These are phyloP conservation scores for Kodamaea suecica DNA, from an alignment of 1,139 yeast genomes.

Conservation along the genomic window DNA sequence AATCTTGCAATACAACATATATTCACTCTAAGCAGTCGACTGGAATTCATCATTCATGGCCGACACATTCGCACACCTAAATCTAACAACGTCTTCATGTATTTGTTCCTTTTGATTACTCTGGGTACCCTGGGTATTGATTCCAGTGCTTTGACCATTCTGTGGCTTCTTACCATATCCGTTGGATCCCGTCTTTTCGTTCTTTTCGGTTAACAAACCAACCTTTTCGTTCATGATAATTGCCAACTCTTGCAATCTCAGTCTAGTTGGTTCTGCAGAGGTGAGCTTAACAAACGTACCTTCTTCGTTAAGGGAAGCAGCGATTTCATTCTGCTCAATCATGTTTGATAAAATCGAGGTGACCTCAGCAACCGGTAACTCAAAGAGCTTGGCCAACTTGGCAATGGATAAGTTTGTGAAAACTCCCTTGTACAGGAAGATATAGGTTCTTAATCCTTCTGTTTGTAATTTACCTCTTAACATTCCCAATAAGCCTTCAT, in stretches of 20 bases:
- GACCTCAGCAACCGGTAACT: constrained; percentile 55
- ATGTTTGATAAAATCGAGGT: constrained; percentile 65
- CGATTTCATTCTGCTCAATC: constrained; percentile 73
- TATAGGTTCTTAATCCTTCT: constrained; percentile 87
- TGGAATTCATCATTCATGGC: constrained; percentile 49
- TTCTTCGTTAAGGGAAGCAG: constrained; percentile 60
- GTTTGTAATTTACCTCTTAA: constrained; percentile 75
- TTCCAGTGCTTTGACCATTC: constrained; percentile 32
- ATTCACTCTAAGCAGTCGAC: constrained; percentile 22
- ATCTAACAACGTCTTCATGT: constrained; percentile 41
- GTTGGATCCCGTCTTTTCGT: constrained; percentile 78
- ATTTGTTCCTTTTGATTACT: constrained; percentile 31
- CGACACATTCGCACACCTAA: constrained; percentile 48
- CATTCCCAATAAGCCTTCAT: constrained; percentile 63
- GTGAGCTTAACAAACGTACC: constrained; percentile 54
- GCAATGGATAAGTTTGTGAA: constrained; percentile 73
- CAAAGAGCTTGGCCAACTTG: constrained; percentile 65
- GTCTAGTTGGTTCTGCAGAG: constrained; percentile 74
- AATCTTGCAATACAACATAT: constrained; percentile 4
- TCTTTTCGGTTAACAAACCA: constrained; percentile 74
- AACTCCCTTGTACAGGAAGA: constrained; percentile 77
- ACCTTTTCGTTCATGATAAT: constrained; percentile 85
- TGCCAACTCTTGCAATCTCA: constrained; percentile 87
- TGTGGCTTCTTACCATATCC: constrained; percentile 53
- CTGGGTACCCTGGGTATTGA: constrained; percentile 22